phyloP scores from a whole-genome alignment of 2,329 filamentous ascomycete species.

The Colletotrichum limetticola region DNA sequence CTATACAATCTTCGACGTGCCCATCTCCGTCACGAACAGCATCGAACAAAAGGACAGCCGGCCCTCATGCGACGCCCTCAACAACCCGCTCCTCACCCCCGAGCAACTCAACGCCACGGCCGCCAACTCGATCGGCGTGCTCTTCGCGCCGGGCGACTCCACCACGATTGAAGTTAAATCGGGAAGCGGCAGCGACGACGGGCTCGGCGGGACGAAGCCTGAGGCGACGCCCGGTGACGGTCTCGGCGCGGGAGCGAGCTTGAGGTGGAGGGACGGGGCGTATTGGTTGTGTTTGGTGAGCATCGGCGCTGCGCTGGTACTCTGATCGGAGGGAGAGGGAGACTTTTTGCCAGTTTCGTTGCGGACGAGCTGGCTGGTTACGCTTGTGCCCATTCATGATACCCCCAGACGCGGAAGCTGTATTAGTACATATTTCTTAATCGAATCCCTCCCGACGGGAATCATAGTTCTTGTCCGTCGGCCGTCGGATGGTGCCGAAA shows the following conservation, averaged over 20 bases:
- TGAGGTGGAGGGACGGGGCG: slow-evolving; percentile 46
- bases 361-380: background rate
- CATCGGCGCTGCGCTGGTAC: slow-evolving; percentile 43
- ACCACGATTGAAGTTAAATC: slow-evolving; percentile 53
- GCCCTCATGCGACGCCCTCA: slow-evolving; percentile 60
- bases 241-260: slow-evolving; percentile 43
- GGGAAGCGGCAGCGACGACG: slow-evolving; percentile 38
- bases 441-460: slow-evolving; percentile 4
- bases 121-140: slow-evolving; percentile 56
- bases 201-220: slow-evolving; percentile 42
- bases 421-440: slow-evolving; percentile 26
- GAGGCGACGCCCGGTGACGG: slow-evolving; percentile 46
- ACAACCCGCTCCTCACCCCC: slow-evolving; percentile 61
- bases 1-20: slow-evolving; percentile 78
- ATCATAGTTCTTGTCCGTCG: background rate
- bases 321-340: slow-evolving; percentile 36
- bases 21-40: slow-evolving; percentile 74
- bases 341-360: background rate
- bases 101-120: slow-evolving; percentile 55
- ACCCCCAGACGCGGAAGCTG: slow-evolving; percentile 16
- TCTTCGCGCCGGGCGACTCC: slow-evolving; percentile 64
- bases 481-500: background rate
- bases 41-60: slow-evolving; percentile 58
- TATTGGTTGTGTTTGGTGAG: slow-evolving; percentile 47
- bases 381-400: slow-evolving; percentile 7